Evolutionary conservation across 2,329 filamentous ascomycete genomes (phyloP).

Genomic region (Dryadomyces sulphureus): DNA sequence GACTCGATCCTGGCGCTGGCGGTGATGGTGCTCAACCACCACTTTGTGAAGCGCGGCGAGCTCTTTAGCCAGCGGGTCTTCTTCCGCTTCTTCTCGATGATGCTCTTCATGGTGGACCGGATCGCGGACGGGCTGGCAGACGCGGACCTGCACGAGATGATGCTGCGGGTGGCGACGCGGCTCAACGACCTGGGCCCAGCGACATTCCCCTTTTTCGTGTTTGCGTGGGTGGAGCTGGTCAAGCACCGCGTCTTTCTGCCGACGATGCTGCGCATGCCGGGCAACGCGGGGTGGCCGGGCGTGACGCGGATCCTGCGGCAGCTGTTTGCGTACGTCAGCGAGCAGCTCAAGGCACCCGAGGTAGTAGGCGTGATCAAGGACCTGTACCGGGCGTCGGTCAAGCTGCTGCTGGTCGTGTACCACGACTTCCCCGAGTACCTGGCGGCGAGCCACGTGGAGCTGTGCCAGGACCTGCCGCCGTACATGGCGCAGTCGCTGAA

Average conservation of each 20-base stretch:
- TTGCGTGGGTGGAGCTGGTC: constrained; percentile 70
- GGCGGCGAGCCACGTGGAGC: constrained; percentile 67
- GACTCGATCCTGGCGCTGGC: constrained; percentile 67
- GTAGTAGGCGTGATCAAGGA: constrained; percentile 60
- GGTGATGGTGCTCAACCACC: constrained; percentile 69
- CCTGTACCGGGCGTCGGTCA: constrained; percentile 70
- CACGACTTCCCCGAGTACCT: constrained; percentile 94
- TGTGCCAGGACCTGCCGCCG: constrained; percentile 68
- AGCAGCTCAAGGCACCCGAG: constrained; percentile 57
- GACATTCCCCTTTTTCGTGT: constrained; percentile 69
- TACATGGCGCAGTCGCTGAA: constrained; percentile 83
- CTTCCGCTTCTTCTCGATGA: constrained; percentile 72
- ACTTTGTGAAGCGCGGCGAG: constrained; percentile 68
- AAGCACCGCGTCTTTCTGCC: constrained; percentile 79
- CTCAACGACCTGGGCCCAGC: constrained; percentile 62
- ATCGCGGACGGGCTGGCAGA: constrained; percentile 43
- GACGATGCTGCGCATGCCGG: constrained; percentile 52
- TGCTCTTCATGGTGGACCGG: constrained; percentile 42
- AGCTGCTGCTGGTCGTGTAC: constrained; percentile 71
- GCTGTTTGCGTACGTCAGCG: constrained; percentile 59
- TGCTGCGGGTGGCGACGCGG: constrained; percentile 55
- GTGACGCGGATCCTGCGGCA: constrained; percentile 62
- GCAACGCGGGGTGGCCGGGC: constrained; percentile 57
- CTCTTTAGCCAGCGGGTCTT: constrained; percentile 79
- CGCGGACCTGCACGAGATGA: constrained; percentile 51